Evolutionary conservation across 768 basidiomycete species (phyloP).

Genomic region (Lanmaoa pseudosensibilis): DNA sequence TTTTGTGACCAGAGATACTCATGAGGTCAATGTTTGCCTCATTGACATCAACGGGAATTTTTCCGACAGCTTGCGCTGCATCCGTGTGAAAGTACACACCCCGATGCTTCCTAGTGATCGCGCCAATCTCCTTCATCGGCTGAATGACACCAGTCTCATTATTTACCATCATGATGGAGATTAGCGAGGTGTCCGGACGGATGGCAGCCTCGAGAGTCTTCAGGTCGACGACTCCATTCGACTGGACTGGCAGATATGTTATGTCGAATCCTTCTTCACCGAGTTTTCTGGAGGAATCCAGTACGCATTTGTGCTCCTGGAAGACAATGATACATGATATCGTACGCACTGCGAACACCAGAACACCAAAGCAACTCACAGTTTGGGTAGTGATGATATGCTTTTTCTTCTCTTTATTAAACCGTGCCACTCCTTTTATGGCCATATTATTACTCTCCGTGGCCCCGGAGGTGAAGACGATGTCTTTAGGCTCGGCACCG

Average conservation of each 20-base stretch:
- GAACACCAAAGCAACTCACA: conserved; percentile 56
- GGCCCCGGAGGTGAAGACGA: conserved; percentile 96
- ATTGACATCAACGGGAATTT: conserved; percentile 91
- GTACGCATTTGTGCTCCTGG: conserved; percentile 97
- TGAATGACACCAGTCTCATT: conserved; percentile 99
- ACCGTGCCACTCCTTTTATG: conserved; percentile 95
- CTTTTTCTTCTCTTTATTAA: conserved; percentile 89
- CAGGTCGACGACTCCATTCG: conserved; percentile 80
- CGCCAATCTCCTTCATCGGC: conserved; percentile 93
- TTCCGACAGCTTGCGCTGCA: conserved; percentile 92
- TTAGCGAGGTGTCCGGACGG: conserved; percentile 88
- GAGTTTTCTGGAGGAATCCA: conserved; percentile 95
- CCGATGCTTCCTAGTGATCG: conserved; percentile 79
- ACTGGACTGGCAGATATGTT: conserved; percentile 93
- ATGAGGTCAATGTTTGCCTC: conserved; percentile 93
- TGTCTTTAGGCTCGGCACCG: conserved; percentile 92
- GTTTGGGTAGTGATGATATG: conserved; percentile 97
- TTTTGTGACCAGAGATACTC: conserved; percentile 96
- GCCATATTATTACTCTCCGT: conserved; percentile 98
- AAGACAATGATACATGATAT: conserved; percentile 6
- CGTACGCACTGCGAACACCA: neutral
- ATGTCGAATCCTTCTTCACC: conserved; percentile 97
- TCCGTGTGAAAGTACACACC: conserved; percentile 97
- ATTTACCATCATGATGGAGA: conserved; percentile 98
- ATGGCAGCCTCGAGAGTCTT: conserved; percentile 82